Conservation (phyloP, 1,139 yeast genomes). For the Protomyces inundatus region DNA sequence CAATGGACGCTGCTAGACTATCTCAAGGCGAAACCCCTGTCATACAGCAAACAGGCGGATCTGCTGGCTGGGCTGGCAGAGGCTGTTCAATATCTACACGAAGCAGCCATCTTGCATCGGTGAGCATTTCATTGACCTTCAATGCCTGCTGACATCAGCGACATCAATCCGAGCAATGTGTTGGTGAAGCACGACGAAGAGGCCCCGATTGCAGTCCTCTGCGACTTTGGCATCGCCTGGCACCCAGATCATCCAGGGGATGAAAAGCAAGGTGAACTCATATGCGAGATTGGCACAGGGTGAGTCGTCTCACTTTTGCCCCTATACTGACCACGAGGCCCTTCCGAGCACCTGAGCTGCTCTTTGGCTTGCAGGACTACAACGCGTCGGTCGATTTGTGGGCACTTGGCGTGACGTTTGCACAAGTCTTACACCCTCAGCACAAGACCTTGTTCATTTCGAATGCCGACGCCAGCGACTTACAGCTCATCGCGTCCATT, state of each 20-base stretch:
- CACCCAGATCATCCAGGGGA: neutral
- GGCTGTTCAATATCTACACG: constrained; percentile 5
- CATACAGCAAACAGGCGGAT: neutral
- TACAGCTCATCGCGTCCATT: constrained; percentile 11
- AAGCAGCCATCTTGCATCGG: constrained; percentile 5
- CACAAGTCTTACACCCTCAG: constrained; percentile 10
- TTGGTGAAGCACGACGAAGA: neutral
- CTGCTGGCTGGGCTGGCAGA: neutral
- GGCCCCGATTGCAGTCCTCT: neutral
- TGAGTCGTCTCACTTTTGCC: neutral
- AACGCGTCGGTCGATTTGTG: constrained; percentile 10
- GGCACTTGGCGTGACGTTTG: constrained; percentile 13
- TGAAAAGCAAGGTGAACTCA: neutral
- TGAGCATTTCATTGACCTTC: neutral
- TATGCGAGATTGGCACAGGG: constrained; percentile 16
- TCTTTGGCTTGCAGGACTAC: constrained; percentile 8
- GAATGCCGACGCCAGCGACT: constrained; percentile 8
- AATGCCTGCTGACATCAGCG: neutral
- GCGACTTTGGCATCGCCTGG: constrained; percentile 18
- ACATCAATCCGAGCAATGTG: constrained; percentile 16
- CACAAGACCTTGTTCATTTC: constrained; percentile 5
- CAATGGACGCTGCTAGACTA: neutral
- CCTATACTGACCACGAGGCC: neutral
- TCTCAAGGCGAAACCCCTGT: neutral
- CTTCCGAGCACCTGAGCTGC: constrained; percentile 14